Conservation (phyloP, 2,329 filamentous ascomycete species). For the Teratosphaeria viscida region DNA sequence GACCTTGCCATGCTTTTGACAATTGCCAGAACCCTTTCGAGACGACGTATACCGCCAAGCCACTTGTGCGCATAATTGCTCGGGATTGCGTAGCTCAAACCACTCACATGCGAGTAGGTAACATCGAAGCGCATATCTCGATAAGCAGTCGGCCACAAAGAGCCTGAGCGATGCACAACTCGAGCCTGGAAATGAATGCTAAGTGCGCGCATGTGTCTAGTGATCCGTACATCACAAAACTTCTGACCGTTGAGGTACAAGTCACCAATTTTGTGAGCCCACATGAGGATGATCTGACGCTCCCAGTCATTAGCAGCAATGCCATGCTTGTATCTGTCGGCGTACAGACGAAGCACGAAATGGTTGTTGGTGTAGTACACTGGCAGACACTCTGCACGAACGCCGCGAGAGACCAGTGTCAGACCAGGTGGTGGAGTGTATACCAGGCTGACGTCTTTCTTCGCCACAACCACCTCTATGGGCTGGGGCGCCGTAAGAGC, state of each 20-base stretch:
- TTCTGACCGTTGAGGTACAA: not conserved
- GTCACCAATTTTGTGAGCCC: not conserved
- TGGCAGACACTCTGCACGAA: not conserved
- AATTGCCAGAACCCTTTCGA: not conserved
- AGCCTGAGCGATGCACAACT: not conserved
- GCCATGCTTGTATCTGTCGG: not conserved
- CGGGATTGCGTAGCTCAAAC: not conserved
- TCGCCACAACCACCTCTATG: not conserved
- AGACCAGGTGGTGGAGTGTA: not conserved
- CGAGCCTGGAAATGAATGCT: not conserved
- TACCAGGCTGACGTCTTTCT: not conserved
- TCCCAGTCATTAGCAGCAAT: not conserved
- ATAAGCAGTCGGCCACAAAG: not conserved
- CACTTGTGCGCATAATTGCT: not conserved
- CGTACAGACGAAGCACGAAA: not conserved
- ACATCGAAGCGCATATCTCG: not conserved
- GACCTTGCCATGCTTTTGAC: not conserved
- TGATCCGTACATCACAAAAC: not conserved
- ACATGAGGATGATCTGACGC: not conserved
- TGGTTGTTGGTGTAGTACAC: not conserved
- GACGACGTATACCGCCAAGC: not conserved
- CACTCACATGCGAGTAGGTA: not conserved
- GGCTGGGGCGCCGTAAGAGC: not conserved
- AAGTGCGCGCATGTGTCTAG: not conserved
- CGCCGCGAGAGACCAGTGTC: not conserved